A percentile compares a stretch with the other conserved stretches of the same genome.
Evolutionary conservation across 2,329 filamentous ascomycete genomes (phyloP).

Genomic region (Tetracladium maxilliforme): DNA sequence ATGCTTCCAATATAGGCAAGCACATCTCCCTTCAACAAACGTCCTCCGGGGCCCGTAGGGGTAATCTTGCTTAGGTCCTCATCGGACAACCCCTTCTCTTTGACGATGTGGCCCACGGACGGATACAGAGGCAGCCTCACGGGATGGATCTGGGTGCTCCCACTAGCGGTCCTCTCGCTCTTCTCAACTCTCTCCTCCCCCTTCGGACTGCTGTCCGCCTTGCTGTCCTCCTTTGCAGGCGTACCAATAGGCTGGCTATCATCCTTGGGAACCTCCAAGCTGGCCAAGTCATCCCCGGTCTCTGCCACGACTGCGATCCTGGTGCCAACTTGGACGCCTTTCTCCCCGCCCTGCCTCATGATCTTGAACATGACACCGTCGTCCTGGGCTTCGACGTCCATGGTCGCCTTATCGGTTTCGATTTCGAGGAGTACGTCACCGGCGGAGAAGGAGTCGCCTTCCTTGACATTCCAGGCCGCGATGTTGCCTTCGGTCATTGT

Average conservation of each 20-base stretch:
- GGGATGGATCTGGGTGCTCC: slow-evolving; percentile 18
- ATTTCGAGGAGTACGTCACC: slow-evolving; percentile 85
- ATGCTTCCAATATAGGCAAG: slow-evolving; percentile 79
- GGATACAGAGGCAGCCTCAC: slow-evolving; percentile 41
- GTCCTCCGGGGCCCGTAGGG: slow-evolving; percentile 74
- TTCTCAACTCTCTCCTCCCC: slow-evolving; percentile 51
- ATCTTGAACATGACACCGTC: slow-evolving; percentile 82
- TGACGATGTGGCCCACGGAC: slow-evolving; percentile 71
- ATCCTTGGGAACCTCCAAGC: slow-evolving; percentile 62
- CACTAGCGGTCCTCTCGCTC: slow-evolving; percentile 37
- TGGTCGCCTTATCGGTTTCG: slow-evolving; percentile 87
- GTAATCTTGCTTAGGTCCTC: slow-evolving; percentile 69
- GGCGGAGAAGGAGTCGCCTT: slow-evolving; percentile 68
- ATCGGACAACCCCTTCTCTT: slow-evolving; percentile 61
- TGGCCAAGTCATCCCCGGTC: slow-evolving; percentile 61
- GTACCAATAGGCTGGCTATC: slow-evolving; percentile 21
- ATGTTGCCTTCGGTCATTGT: slow-evolving; percentile 94
- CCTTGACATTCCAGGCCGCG: slow-evolving; percentile 71
- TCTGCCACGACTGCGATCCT: slow-evolving; percentile 78
- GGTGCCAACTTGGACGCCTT: slow-evolving; percentile 62
- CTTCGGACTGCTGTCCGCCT: no score
- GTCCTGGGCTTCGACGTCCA: slow-evolving; percentile 90
- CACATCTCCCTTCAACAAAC: slow-evolving; percentile 89
- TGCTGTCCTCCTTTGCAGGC: slow-evolving; percentile 11
- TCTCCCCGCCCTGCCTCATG: slow-evolving; percentile 55